Evolutionary conservation across 176 grass and related monocot genomes (phyloP).

Genomic region (Cymbopogon citratus): DNA sequence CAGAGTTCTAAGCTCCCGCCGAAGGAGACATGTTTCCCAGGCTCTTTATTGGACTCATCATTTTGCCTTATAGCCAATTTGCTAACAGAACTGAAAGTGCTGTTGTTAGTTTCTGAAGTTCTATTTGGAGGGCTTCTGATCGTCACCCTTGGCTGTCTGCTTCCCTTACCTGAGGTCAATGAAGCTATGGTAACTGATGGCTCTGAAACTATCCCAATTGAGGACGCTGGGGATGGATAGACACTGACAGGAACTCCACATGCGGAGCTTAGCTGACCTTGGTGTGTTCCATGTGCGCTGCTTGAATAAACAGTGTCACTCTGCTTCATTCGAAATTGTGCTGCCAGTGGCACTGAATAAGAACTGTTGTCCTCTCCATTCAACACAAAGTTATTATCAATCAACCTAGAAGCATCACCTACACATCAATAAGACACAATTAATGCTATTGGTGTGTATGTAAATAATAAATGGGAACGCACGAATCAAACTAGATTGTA

Average conservation of each 20-base stretch:
- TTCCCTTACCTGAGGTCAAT: constrained; percentile 5
- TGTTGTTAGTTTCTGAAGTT: constrained; percentile 11
- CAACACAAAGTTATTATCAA: constrained; percentile 11
- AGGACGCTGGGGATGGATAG: constrained; percentile 24
- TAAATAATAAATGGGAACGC: background rate
- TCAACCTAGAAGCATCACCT: constrained; percentile 23
- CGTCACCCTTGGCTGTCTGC: constrained; percentile 20
- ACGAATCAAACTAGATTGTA: background rate
- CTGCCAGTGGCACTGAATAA: background rate
- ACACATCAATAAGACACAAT: background rate
- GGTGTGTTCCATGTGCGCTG: background rate
- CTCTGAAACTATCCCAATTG: background rate
- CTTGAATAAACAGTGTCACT: background rate
- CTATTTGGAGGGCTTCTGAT: constrained; percentile 32
- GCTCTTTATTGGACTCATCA: constrained; percentile 9
- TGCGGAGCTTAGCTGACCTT: constrained; percentile 15
- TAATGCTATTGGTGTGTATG: background rate
- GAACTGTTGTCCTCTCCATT: background rate
- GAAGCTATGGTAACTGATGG: background rate
- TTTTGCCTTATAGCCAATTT: constrained; percentile 10
- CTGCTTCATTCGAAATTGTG: background rate
- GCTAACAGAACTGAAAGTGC: background rate
- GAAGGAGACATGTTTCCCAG: background rate
- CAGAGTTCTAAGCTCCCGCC: background rate
- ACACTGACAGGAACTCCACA: background rate